Evolutionary conservation across 768 basidiomycete genomes (phyloP).

Genomic region (Rhodotorula diobovata): DNA sequence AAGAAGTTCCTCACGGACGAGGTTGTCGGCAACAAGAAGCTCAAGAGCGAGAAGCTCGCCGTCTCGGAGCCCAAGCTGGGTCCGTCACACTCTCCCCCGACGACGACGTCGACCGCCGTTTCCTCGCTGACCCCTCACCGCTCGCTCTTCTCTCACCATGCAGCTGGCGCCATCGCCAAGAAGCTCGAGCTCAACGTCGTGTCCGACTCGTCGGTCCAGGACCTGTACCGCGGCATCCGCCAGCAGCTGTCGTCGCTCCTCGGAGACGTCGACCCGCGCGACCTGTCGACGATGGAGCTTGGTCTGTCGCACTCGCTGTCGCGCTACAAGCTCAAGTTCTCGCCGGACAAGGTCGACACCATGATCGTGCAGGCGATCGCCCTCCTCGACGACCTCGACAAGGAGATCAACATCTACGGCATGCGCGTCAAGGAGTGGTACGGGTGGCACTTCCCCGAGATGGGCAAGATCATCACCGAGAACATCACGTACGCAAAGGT

Average conservation of each 20-base stretch:
- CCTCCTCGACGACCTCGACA: conserved; percentile 96
- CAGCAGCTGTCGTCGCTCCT: conserved; percentile 78
- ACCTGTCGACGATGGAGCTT: conserved; percentile 87
- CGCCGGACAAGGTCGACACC: conserved; percentile 98
- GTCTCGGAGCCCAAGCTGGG: conserved; percentile 89
- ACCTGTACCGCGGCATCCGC: conserved; percentile 94
- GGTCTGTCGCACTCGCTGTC: conserved; percentile 96
- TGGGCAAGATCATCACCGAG: conserved; percentile 96
- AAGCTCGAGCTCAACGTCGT: conserved; percentile 85
- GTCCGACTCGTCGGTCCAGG: conserved; percentile 59
- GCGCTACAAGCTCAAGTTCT: conserved; percentile 98
- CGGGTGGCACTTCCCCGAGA: conserved; percentile 99
- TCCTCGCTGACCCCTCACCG: background rate
- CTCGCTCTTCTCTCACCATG: background rate
- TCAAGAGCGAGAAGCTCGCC: conserved; percentile 63
- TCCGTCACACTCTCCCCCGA: conserved; percentile 50
- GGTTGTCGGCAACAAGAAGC: conserved; percentile 65
- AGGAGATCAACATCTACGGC: conserved; percentile 98
- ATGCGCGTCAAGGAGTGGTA: conserved; percentile 99
- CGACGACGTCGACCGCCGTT: background rate
- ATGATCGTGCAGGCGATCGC: conserved; percentile 99
- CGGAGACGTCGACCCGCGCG: conserved; percentile 80
- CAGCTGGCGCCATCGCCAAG: conserved; percentile 65
- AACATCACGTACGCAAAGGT: conserved; percentile 96
- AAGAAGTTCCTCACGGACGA: conserved; percentile 88